Conservation (phyloP, 495 filamentous ascomycete species). For the Aspergillus panamensis region DNA sequence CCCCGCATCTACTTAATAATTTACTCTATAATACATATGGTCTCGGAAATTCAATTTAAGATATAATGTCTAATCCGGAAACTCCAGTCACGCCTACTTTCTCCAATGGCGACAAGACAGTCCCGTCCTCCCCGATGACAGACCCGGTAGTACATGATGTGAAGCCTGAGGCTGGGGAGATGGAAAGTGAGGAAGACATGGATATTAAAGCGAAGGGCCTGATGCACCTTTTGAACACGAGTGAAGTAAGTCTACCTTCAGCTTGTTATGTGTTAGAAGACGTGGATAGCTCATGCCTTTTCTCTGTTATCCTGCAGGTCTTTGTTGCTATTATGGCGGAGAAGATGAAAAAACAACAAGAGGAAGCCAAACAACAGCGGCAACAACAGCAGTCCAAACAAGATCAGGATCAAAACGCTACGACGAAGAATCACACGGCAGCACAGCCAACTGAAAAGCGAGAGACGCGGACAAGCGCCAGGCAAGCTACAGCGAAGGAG, state of each 20-base stretch:
- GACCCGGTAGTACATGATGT: slow-evolving; percentile 22
- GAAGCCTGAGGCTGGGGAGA: slow-evolving; percentile 12
- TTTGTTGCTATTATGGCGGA: slow-evolving; percentile 56
- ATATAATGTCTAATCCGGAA: slow-evolving; percentile 33
- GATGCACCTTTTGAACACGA: slow-evolving; percentile 46
- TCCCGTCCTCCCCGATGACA: slow-evolving; percentile 42
- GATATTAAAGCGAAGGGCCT: slow-evolving; percentile 41
- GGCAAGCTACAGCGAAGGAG: slow-evolving; percentile 32
- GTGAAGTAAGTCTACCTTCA: slow-evolving; percentile 40
- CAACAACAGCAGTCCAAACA: slow-evolving; percentile 25
- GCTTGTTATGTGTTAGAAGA: neutral
- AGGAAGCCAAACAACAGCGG: slow-evolving; percentile 47
- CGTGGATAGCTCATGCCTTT: neutral
- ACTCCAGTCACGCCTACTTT: slow-evolving; percentile 36
- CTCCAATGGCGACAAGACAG: slow-evolving; percentile 34
- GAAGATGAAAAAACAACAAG: slow-evolving; percentile 61
- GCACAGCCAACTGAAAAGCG: slow-evolving; percentile 23
- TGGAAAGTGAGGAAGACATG: slow-evolving; percentile 38
- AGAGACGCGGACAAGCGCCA: slow-evolving; percentile 31
- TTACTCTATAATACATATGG: neutral
- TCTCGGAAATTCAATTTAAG: neutral
- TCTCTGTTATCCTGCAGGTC: slow-evolving; percentile 25
- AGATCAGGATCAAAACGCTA: neutral
- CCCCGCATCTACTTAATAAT: neutral
- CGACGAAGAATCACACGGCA: slow-evolving; percentile 20